These are phyloP conservation scores for Solanum pinnatisectum DNA, from an alignment of 257 asterid species.

Conservation along the genomic window DNA sequence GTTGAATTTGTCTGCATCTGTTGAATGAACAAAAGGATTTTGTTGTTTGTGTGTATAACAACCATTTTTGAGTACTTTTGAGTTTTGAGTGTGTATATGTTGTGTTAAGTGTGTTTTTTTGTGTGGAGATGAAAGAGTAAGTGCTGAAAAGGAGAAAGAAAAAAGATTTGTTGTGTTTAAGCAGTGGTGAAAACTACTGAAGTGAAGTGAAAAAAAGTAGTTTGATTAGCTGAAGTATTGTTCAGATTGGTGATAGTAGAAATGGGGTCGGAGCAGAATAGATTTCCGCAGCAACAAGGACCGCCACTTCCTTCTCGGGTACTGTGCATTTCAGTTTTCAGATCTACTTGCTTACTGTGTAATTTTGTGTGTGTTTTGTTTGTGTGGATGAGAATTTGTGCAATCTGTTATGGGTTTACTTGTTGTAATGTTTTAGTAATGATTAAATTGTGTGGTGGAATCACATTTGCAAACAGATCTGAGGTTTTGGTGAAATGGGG, in stretches of 20 bases:
- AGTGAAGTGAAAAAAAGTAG: not conserved
- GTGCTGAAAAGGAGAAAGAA: not conserved
- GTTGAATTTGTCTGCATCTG: not conserved
- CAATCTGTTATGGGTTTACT: not conserved
- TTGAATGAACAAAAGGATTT: not conserved
- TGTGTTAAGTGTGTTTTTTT: not conserved
- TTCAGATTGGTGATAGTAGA: not conserved
- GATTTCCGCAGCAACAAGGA: constrained; percentile 44
- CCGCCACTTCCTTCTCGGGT: constrained; percentile 37
- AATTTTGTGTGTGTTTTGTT: not conserved
- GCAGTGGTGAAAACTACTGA: not conserved
- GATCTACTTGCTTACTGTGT: constrained; percentile 4
- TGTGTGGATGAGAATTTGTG: not conserved
- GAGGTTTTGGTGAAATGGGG: not conserved
- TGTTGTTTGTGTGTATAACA: not conserved
- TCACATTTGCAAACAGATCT: not conserved
- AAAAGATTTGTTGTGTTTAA: not conserved
- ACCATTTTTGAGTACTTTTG: not conserved
- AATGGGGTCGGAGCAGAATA: constrained; percentile 56
- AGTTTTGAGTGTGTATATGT: not conserved
- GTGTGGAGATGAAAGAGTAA: not conserved
- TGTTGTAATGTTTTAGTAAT: not conserved
- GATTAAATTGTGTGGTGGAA: not conserved
- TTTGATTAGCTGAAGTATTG: not conserved
- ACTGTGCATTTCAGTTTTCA: not conserved